Evolutionary conservation across 2,329 filamentous ascomycete genomes (phyloP).

Genomic region (Ustulina deusta): DNA sequence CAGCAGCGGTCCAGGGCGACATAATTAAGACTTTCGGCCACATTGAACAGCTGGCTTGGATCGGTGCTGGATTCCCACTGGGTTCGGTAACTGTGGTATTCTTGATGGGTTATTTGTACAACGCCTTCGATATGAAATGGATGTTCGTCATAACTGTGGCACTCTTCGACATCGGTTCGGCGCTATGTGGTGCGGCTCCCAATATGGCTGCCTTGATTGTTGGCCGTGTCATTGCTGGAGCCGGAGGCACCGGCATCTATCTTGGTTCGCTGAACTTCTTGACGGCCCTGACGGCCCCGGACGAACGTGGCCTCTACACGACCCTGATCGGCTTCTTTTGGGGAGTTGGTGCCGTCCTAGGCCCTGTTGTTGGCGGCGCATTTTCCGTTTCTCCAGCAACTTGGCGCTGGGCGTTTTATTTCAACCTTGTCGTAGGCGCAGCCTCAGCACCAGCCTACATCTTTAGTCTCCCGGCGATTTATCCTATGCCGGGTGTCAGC

Average conservation of each 20-base stretch:
- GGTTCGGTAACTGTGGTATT: constrained; percentile 55
- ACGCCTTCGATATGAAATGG: constrained; percentile 58
- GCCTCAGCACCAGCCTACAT: too few species aligned
- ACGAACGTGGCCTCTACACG: too few species aligned
- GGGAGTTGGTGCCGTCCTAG: constrained; percentile 13
- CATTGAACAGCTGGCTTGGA: constrained; percentile 56
- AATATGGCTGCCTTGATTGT: constrained; percentile 43
- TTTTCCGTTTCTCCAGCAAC: constrained; percentile 1
- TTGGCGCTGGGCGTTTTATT: background rate
- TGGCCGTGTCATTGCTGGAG: constrained; percentile 27
- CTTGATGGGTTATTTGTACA: constrained; percentile 53
- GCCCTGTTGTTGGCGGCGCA: constrained; percentile 22
- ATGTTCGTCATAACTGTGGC: constrained; percentile 43
- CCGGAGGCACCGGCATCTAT: constrained; percentile 41
- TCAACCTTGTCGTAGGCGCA: too few species aligned
- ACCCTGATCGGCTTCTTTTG: too few species aligned
- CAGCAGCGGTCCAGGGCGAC: constrained; percentile 58
- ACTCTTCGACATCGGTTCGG: constrained; percentile 45
- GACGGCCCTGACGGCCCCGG: too few species aligned
- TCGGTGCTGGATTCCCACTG: constrained; percentile 54
- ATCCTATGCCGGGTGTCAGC: constrained; percentile 48
- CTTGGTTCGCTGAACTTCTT: too few species aligned
- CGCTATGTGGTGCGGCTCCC: constrained; percentile 53
- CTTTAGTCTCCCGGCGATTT: constrained; percentile 43
- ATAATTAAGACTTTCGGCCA: constrained; percentile 53